Base-by-base conservation (phyloP, 306 rosid species). In the Citrullus mucosospermus region DNA sequence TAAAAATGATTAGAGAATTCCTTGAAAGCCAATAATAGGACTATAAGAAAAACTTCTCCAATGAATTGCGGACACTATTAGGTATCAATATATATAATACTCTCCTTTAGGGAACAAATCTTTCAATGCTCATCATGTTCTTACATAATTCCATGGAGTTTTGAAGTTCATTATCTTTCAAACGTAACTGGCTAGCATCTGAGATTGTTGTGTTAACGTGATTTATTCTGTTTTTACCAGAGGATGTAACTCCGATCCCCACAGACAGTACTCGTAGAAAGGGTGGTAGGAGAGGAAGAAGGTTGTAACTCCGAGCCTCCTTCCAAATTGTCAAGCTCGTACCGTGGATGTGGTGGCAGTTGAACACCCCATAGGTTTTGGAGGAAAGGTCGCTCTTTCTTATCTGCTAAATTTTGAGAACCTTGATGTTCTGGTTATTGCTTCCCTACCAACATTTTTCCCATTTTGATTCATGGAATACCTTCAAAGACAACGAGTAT, bases 211-310 rank as follows among this genome's bases (percentile, higher is more conserved):
- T 22, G 2, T 56, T 55, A 4, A 56, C 9, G 6, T 8, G 0
- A 13, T 39, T 39, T 14, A 8, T 44, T 61, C 60, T 14, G 17
- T 43, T 39, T 53, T 81, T 36, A 0, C 3, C 85, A 83, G 90
- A 87, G 88, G 88, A 87, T 77, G 90, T 73, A 39, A 87, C 88
- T 77, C 90, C 90, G 14, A 87, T 87, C 76, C 90, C 90, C 8
- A 87, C 85, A 0, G 90, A 87, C 76, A 82, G 90, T 38, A 87
- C 90, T 25, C 82, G 90, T 5, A 79, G 90, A 83, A 83, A 87
- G 86, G 88, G 90, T 44, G 90, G 90, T 8, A 78, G 88, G 38
- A 87, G 90, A 75, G 90, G 88, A 38, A 85, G 90, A 81, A 82
- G 88, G 85, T 25, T 84, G 82, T 84, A 43, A 82, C 51, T 84